Percentiles rank a stretch among this genome's conserved stretches.
Conservation (phyloP, 306 rosid genomes). For the Mimosa bimucronata region DNA sequence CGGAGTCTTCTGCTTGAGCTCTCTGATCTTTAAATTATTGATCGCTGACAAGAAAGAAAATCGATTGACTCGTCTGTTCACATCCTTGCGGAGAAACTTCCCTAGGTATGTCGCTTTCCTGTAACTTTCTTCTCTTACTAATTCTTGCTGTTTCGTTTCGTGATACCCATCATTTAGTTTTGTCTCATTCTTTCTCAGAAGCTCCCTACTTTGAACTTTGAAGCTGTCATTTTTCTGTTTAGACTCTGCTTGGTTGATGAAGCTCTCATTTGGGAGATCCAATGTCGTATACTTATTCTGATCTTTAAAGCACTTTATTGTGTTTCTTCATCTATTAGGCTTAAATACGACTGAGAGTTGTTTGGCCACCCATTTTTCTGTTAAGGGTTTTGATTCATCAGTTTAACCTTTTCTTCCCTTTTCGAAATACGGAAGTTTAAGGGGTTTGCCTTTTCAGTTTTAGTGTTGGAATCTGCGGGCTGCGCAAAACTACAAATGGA, state of each 20-base stretch:
- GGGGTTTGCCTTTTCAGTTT: constrained; percentile 1
- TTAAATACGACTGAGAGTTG: neutral
- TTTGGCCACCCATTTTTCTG: neutral
- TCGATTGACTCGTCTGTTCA: too few species aligned
- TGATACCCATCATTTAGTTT: neutral
- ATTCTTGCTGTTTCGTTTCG: neutral
- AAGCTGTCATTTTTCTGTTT: neutral
- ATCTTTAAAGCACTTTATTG: neutral
- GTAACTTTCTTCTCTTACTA: neutral
- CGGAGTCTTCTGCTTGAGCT: too few species aligned
- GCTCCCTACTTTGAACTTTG: neutral
- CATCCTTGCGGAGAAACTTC: neutral
- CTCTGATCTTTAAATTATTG: too few species aligned
- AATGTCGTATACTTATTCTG: neutral
- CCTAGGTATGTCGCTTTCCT: neutral
- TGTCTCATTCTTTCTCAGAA: neutral
- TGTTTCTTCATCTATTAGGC: neutral
- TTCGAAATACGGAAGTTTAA: neutral
- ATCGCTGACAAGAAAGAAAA: too few species aligned
- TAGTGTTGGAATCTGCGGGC: neutral
- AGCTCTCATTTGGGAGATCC: neutral
- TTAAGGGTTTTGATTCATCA: neutral
- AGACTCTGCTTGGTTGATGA: neutral
- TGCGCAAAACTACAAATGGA: constrained; percentile 23
- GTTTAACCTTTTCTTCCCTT: neutral